Percentiles rank a stretch among this genome's conserved stretches.
Evolutionary conservation across 2,329 filamentous ascomycete genomes (phyloP).

Genomic region (Sodiomyces alkalinus): DNA sequence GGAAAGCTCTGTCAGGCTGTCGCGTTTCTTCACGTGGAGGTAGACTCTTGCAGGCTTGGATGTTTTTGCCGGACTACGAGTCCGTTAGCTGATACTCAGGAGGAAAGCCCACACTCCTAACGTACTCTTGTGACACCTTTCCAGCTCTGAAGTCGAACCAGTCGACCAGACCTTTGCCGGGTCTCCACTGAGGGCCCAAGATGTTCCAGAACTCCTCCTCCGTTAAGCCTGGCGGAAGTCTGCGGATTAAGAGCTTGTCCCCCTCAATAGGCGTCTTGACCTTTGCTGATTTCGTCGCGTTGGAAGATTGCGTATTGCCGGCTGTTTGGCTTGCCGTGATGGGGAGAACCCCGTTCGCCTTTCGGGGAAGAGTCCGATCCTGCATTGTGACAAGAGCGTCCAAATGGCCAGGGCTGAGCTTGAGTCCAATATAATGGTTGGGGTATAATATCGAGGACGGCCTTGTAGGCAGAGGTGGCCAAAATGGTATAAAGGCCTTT

Average conservation of each 20-base stretch:
- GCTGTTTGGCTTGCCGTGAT: constrained; percentile 28
- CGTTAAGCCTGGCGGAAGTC: constrained; percentile 75
- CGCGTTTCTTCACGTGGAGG: constrained; percentile 60
- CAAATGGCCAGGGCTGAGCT: no score
- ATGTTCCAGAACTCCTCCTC: constrained; percentile 58
- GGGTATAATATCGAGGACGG: no score
- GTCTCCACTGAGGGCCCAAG: constrained; percentile 68
- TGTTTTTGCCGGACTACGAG: constrained; percentile 65
- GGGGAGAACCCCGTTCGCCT: constrained; percentile 37
- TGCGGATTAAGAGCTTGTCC: constrained; percentile 71
- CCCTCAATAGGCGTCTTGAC: constrained; percentile 40
- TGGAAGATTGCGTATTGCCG: constrained; percentile 19
- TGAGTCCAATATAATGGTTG: no score
- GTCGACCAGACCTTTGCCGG: constrained; percentile 68
- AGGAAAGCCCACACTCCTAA: constrained; percentile 6
- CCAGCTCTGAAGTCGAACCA: constrained; percentile 54
- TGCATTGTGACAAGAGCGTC: no score
- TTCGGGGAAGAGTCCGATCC: constrained; percentile 8
- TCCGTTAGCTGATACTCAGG: no score
- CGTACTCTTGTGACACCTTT: constrained; percentile 75
- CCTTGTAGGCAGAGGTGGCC: no score
- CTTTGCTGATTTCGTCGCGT: constrained; percentile 22
- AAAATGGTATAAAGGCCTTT: no score
- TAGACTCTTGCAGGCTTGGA: constrained; percentile 72
- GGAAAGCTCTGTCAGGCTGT: constrained; percentile 51